Conservation (phyloP, 2,329 filamentous ascomycete species). For the Aspergillus flavus region DNA sequence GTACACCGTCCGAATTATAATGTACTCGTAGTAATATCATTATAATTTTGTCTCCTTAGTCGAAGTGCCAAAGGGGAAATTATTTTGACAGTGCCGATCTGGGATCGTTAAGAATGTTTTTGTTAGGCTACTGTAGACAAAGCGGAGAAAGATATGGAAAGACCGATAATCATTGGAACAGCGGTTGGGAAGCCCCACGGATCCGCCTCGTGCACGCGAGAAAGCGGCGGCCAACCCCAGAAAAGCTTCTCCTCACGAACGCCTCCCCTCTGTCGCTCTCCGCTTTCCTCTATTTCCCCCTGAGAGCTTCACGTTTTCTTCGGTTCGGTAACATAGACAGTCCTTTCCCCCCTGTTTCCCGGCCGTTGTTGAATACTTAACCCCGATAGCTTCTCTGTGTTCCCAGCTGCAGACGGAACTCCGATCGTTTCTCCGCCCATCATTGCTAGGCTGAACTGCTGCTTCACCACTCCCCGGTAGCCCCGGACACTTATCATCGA, state of each 20-base stretch:
- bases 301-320: not conserved
- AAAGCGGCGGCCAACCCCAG: slow-evolving; percentile 9
- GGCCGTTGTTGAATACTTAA: not conserved
- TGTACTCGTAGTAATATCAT: not conserved
- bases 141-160: not conserved
- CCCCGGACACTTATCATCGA: not conserved
- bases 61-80: not conserved
- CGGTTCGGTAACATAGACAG: not conserved
- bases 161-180: slow-evolving; percentile 3
- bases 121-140: not conserved
- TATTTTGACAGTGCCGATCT: not conserved
- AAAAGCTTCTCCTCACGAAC: slow-evolving; percentile 12
- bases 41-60: not conserved
- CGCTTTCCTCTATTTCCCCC: not conserved
- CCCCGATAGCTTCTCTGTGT: not conserved
- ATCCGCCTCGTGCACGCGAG: slow-evolving; percentile 9
- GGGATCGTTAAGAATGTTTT: not conserved
- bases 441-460: not conserved
- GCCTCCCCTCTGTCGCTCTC: slow-evolving; percentile 2
- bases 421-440: slow-evolving; percentile 2
- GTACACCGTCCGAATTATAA: not conserved
- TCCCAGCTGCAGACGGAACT: not conserved
- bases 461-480: not conserved
- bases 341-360: not conserved
- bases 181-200: not conserved